Conservation (phyloP, 1,284 basidiomycete genomes). For the Irpex lacteus region DNA sequence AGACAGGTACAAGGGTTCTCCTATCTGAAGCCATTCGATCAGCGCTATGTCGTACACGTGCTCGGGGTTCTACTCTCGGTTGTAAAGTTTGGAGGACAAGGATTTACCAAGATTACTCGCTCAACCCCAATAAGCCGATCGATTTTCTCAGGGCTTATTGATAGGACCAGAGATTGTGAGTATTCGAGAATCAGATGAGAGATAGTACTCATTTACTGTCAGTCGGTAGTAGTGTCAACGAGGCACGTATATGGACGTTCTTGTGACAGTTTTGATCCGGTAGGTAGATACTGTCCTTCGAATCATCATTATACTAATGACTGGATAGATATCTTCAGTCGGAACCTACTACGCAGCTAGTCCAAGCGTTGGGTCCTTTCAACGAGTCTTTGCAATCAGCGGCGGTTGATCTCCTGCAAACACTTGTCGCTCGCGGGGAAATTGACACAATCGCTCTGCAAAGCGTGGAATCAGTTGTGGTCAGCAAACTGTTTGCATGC, state of each 20-base stretch:
- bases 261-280: conserved; percentile 71
- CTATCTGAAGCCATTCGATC: conserved; percentile 79
- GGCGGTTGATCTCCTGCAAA: conserved; percentile 80
- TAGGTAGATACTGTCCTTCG: conserved; percentile 30
- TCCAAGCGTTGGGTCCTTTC: conserved; percentile 51
- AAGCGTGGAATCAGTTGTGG: conserved; percentile 66
- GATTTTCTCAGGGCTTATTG: conserved; percentile 52
- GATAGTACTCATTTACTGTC: conserved; percentile 14
- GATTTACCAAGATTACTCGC: conserved; percentile 72
- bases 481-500: conserved; percentile 74
- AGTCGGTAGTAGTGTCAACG: conserved; percentile 52
- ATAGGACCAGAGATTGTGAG: conserved; percentile 59
- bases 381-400: conserved; percentile 73
- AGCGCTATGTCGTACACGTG: conserved; percentile 67
- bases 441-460: conserved; percentile 58
- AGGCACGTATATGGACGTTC: conserved; percentile 71
- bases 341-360: conserved; percentile 55
- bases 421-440: conserved; percentile 78
- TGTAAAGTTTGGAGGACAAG: conserved; percentile 85
- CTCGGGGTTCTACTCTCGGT: conserved; percentile 78
- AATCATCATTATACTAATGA: not conserved
- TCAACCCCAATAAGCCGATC: conserved; percentile 61
- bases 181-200: not conserved
- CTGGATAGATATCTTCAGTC: conserved; percentile 66
- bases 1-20: conserved; percentile 64